Conservation (phyloP, 805 yeast species). For the Metschnikowia cubensis region DNA sequence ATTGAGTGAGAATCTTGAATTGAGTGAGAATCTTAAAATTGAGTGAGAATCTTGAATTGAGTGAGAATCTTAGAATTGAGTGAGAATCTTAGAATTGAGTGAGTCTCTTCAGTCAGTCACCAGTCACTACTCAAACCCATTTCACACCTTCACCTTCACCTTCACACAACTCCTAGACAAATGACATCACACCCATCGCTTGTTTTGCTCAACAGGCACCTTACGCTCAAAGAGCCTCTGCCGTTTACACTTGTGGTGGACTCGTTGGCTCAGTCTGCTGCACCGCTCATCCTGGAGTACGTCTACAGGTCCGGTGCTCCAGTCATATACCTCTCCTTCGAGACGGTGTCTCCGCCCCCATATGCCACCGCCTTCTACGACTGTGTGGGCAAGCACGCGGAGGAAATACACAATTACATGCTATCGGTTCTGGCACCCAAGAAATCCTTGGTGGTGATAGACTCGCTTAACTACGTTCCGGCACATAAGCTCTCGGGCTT, state of each 20-base stretch:
- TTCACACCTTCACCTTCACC: no score
- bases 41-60: no score
- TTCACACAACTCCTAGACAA: no score
- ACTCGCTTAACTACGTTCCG: slow-evolving; percentile 61
- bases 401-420: slow-evolving; percentile 20
- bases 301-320: slow-evolving; percentile 36
- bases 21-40: no score
- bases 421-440: slow-evolving; percentile 11
- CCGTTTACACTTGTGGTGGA: slow-evolving; percentile 73
- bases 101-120: no score
- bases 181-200: slow-evolving; percentile 28
- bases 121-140: no score
- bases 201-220: slow-evolving; percentile 61
- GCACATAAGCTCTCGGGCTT: slow-evolving; percentile 45
- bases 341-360: slow-evolving; percentile 52
- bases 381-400: slow-evolving; percentile 27
- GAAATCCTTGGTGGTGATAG: slow-evolving; percentile 53
- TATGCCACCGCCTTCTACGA: slow-evolving; percentile 49
- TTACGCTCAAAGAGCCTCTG: slow-evolving; percentile 66
- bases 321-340: slow-evolving; percentile 62
- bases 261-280: slow-evolving; percentile 64
- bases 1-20: no score
- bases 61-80: no score
- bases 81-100: no score
- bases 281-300: slow-evolving; percentile 55